Evolutionary conservation across 345 rosid genomes (phyloP).

Genomic region (Euphorbia tirucalli): DNA sequence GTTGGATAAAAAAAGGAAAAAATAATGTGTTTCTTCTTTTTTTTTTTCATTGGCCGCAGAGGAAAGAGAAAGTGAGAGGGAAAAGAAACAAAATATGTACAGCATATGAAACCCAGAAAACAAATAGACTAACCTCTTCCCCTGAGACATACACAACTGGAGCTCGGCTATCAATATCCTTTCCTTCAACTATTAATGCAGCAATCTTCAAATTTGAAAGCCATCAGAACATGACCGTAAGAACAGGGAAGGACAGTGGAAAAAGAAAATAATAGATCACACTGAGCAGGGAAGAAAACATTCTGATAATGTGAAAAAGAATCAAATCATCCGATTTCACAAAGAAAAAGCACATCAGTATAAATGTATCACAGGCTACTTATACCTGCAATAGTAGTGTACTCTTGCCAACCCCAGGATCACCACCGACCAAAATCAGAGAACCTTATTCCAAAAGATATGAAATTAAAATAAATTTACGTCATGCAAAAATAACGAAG

Average conservation of each 20-base stretch:
- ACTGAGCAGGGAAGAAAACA: neutral
- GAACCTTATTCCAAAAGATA: conserved; percentile 48
- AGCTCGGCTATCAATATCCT: conserved; percentile 45
- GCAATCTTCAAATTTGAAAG: conserved; percentile 58
- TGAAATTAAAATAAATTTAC: neutral
- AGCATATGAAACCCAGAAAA: neutral
- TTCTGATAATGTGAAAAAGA: neutral
- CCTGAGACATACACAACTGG: conserved; percentile 88
- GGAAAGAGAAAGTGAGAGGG: neutral
- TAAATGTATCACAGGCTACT: neutral
- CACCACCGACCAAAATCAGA: conserved; percentile 84
- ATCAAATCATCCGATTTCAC: neutral
- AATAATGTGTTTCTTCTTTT: neutral
- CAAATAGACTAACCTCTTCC: conserved; percentile 66
- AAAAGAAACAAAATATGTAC: conserved; percentile 5
- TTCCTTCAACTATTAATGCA: conserved; percentile 62
- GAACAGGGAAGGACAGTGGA: neutral
- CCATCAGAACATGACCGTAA: conserved; percentile 21
- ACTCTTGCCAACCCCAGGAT: conserved; percentile 98
- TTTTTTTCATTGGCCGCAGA: neutral
- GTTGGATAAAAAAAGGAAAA: neutral
- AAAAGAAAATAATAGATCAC: conserved; percentile 1
- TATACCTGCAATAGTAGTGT: conserved; percentile 82
- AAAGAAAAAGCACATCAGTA: neutral
- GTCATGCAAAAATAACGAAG: neutral